Base-by-base conservation (phyloP, 2,329 filamentous ascomycete species). In the Colletotrichum limetticola region DNA sequence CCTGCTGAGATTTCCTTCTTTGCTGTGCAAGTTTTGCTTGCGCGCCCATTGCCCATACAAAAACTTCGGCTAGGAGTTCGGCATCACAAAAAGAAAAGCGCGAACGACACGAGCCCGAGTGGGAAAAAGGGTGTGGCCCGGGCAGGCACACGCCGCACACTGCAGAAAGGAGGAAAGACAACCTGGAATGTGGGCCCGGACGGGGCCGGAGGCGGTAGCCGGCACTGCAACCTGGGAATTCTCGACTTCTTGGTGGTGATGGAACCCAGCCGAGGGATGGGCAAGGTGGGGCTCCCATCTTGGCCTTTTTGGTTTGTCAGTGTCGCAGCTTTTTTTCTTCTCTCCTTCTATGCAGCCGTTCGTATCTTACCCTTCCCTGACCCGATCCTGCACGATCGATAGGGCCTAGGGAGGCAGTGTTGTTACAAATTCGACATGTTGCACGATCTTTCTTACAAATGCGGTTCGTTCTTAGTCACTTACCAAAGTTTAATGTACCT, bases 181-280 rank as follows among this genome's bases (percentile, higher is more conserved):
- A 26, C 1, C 32, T 35, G 32, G 32, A 35, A 35, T 35, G 57
- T 64, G 70, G 35, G 7, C 24, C 49, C n/a, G 42, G 58, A 55
- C 60, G 60, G 55, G 70, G 59, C 66, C 70, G 70, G 66, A 60
- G 60, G 66, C 65, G 65, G 65, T 61, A 60, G 24, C 60, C 59
- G 70, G 70, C 55, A 65, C 22, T 28, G 24, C 22, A 52, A 42
- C 52, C 11, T n/a, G 52, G 46, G 12, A 37, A n/a, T 14, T 35
- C 32, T 35, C 32, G 14, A 16, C 16, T 42, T 42, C 16, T 42
- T 64, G 37, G 8, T 64, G 37, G 12, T 24, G 52, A 19, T 57
- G 52, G 59, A 56, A 35, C 49, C 32, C 9, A 22, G 37, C 56
- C 26, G 61, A 64, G 61, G 61, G 52, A 49, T 55, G 49, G 22